Evolutionary conservation across 2,329 filamentous ascomycete species (phyloP).

Genomic region (Colletotrichum tofieldiae): DNA sequence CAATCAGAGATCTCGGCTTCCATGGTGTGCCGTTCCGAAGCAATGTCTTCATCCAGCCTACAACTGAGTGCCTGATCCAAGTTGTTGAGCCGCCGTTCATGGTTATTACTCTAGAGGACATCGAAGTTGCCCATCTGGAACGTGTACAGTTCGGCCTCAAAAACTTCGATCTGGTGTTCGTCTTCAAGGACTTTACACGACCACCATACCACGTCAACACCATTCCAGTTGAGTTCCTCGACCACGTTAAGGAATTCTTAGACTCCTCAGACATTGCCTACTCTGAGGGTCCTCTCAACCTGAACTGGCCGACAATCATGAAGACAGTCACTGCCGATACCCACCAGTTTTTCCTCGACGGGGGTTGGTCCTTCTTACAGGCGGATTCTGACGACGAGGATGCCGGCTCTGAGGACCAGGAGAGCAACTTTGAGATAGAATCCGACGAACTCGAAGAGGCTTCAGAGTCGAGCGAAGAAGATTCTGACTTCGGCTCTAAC

Average conservation of each 20-base stretch:
- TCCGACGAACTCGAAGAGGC: constrained; percentile 89
- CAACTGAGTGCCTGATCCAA: constrained; percentile 96
- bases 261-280: constrained; percentile 96
- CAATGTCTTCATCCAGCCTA: constrained; percentile 95
- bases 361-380: constrained; percentile 94
- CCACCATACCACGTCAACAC: constrained; percentile 96
- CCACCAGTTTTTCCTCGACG: constrained; percentile 94
- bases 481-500: constrained; percentile 94
- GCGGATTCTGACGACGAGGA: constrained; percentile 91
- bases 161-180: constrained; percentile 98
- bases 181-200: constrained; percentile 98
- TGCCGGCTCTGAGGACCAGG: constrained; percentile 85
- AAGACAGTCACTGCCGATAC: constrained; percentile 97
- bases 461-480: constrained; percentile 84
- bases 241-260: constrained; percentile 97
- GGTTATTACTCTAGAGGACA: constrained; percentile 94
- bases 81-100: constrained; percentile 97
- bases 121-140: constrained; percentile 96
- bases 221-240: constrained; percentile 94
- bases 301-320: constrained; percentile 99
- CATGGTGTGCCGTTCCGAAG: constrained; percentile 96
- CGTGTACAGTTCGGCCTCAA: constrained; percentile 97
- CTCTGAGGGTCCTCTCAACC: constrained; percentile 93
- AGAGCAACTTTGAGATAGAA: constrained; percentile 92
- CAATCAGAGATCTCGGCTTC: constrained; percentile 96